Percentiles rank a stretch among this genome's conserved stretches.
These are phyloP conservation scores for Saccharomyces hybrid DNA, from an alignment of 1,139 yeast genomes.

Conservation along the genomic window DNA sequence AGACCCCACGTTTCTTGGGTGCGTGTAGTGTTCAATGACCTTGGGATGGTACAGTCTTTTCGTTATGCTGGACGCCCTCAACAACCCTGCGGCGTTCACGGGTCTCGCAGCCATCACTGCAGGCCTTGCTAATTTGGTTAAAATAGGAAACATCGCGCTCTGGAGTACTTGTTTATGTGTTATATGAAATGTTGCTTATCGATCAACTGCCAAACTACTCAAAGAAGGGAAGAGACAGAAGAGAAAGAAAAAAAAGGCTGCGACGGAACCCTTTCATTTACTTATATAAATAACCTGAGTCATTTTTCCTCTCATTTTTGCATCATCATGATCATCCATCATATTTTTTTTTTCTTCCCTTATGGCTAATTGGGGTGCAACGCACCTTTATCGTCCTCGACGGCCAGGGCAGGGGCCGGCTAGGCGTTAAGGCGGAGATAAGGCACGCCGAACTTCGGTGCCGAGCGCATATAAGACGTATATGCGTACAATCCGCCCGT, in stretches of 20 bases:
- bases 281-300: constrained; percentile 1
- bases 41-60: constrained; percentile 52
- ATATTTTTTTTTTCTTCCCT: not conserved
- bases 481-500: not conserved
- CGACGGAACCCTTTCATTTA: not conserved
- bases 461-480: not conserved
- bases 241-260: not conserved
- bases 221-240: not conserved
- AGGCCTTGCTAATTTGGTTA: not conserved
- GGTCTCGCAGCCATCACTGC: not conserved
- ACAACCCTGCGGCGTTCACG: not conserved
- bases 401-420: not conserved
- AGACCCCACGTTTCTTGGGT: constrained; percentile 95
- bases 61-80: not conserved
- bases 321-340: constrained; percentile 1
- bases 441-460: not conserved
- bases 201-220: too few relatives aligned
- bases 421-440: not conserved
- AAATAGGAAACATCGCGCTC: not conserved
- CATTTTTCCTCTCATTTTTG: not conserved
- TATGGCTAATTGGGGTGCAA: constrained; percentile 1
- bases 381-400: not conserved
- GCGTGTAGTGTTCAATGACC: constrained; percentile 86
- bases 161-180: not conserved
- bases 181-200: not conserved